Evolutionary conservation across 352 stramenopile genomes (phyloP), one percentile per base, ranked within the genome.

Genomic region (Phytophthora sojae): DNA sequence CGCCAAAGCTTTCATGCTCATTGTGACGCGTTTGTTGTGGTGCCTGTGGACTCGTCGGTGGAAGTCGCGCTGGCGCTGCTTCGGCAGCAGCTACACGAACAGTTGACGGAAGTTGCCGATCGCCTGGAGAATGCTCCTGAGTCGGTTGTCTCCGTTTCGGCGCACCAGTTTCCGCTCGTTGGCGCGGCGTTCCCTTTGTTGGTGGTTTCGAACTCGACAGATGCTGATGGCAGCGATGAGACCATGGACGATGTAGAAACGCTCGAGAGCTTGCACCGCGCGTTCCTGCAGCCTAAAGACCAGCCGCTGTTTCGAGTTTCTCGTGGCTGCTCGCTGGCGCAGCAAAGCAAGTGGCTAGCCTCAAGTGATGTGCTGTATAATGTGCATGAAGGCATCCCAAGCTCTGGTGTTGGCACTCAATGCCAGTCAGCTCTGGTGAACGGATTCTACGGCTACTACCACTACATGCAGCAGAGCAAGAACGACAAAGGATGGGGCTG

Each of bases 401-500:
- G 64, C 25, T 87, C 79, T 12, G 62, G 80, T 11, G 57, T 86
- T 9, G 61, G 66, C 4, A 32, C 71, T 12, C 59, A 82, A 6
- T 66, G 78, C 55, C 69, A 80, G n/a, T 65, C 54, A 23, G 68
- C 69, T 25, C 44, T 96, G 6, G 88, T 96, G 15, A 69, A 89
- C 19, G 91, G 90, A 9, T 82, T 85, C 53, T 96, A 95, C 65
- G 83, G 79, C 14, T 97, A 96, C 71, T 97, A 91, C 60, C 91
- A 97, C 65, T 97, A 97, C 75, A 68, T 92, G 64, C 83, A 94
- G 49, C 83, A 97, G 30, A 63, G 64, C 55, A 70, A 89, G 58
- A 89, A 95, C 37, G 91, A 97, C 69, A 93, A 93, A 82, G 91
- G 90, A 45, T 97, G 91, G 91, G 91, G 91, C 49, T 97, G 91